Evolutionary conservation across 306 rosid species (phyloP).

Genomic region (Sindora glabra): DNA sequence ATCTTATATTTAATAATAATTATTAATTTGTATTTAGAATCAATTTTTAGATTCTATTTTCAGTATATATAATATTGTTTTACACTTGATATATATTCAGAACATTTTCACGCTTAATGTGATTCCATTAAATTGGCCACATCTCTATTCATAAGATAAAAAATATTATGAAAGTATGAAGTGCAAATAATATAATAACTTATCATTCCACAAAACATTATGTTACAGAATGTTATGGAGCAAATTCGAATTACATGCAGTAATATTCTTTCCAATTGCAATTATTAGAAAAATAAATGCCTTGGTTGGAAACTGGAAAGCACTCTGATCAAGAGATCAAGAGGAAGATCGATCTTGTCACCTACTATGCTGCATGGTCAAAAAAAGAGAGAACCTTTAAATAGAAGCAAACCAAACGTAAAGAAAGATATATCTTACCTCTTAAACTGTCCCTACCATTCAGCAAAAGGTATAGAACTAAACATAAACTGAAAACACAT

Average conservation of each 20-base stretch:
- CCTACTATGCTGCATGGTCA: constrained; percentile 20
- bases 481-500: neutral
- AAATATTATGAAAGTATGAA: too few relatives aligned
- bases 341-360: constrained; percentile 22
- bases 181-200: too few relatives aligned
- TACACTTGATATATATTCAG: too few relatives aligned
- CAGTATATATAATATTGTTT: too few relatives aligned
- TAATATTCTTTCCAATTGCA: neutral
- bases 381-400: constrained; percentile 24
- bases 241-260: neutral
- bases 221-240: too few relatives aligned
- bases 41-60: too few relatives aligned
- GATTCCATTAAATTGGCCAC: too few relatives aligned
- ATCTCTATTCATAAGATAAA: too few relatives aligned
- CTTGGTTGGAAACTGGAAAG: neutral
- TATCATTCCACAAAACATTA: too few relatives aligned
- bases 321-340: constrained; percentile 14
- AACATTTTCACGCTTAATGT: too few relatives aligned
- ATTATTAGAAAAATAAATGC: neutral
- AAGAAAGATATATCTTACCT: constrained; percentile 8
- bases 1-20: too few relatives aligned
- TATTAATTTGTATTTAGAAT: too few relatives aligned
- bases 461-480: neutral
- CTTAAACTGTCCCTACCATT: constrained; percentile 22
- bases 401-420: constrained; percentile 27